phyloP scores from a whole-genome alignment of 768 basidiomycete species.

The Lentinula sp. region DNA sequence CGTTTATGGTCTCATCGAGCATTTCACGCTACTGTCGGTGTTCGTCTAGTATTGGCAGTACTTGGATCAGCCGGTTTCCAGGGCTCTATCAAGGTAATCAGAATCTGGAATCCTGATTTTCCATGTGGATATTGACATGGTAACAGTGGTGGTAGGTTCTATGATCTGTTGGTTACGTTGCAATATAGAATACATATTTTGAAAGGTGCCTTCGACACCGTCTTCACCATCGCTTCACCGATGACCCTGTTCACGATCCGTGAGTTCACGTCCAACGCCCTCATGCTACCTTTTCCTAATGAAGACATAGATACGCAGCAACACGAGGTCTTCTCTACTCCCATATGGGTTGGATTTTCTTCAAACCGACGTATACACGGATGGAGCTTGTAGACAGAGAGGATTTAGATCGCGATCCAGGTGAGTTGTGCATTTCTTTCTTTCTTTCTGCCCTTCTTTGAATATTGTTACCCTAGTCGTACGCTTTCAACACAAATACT shows the following conservation, averaged over 20 bases:
- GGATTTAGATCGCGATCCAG: constrained; percentile 65
- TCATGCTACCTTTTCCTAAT: not conserved
- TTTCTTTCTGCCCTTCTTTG: not conserved
- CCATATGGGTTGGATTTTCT: constrained; percentile 86
- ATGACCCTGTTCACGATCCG: constrained; percentile 66
- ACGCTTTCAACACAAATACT: constrained; percentile 64
- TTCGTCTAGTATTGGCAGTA: constrained; percentile 53
- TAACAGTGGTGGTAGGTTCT: constrained; percentile 47
- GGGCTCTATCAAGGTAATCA: constrained; percentile 65
- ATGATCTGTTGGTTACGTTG: not conserved
- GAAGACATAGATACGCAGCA: constrained; percentile 53
- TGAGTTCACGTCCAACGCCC: constrained; percentile 21
- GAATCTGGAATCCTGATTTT: not conserved
- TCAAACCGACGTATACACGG: constrained; percentile 59
- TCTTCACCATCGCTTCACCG: constrained; percentile 71
- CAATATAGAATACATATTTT: not conserved
- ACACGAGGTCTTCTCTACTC: constrained; percentile 69
- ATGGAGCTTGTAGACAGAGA: constrained; percentile 59
- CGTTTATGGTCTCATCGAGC: constrained; percentile 73
- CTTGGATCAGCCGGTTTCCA: constrained; percentile 74
- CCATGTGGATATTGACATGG: not conserved
- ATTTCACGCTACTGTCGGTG: constrained; percentile 50
- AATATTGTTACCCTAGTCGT: constrained; percentile 38
- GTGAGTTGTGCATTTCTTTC: constrained; percentile 28
- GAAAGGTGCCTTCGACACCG: constrained; percentile 66